Evolutionary conservation across 1,284 basidiomycete species (phyloP).

Genomic region (Inonotus hispidus): DNA sequence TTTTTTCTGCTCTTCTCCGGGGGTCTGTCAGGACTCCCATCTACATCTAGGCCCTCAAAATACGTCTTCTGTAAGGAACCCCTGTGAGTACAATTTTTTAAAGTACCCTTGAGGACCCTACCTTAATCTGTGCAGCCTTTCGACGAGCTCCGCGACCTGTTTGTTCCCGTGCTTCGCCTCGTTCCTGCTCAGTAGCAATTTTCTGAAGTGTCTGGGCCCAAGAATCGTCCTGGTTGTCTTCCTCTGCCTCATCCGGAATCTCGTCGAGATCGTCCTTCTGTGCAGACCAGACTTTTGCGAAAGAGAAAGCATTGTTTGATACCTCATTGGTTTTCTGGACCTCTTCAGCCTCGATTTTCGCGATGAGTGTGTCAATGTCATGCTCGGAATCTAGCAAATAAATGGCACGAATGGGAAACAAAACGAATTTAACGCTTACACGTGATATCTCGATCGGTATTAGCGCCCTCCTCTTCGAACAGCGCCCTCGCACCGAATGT

Average conservation of each 20-base stretch:
- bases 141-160: slow-evolving; percentile 69
- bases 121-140: slow-evolving; percentile 49
- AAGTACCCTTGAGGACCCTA: slow-evolving; percentile 4
- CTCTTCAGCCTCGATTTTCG: slow-evolving; percentile 74
- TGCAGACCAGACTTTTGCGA: slow-evolving; percentile 86
- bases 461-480: slow-evolving; percentile 51
- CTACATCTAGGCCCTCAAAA: slow-evolving; percentile 15
- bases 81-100: background rate
- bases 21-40: slow-evolving; percentile 18
- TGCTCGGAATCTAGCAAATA: slow-evolving; percentile 59
- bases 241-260: slow-evolving; percentile 43
- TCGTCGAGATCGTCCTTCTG: slow-evolving; percentile 68
- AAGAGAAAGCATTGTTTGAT: slow-evolving; percentile 56
- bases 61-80: slow-evolving; percentile 5
- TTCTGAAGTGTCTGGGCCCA: slow-evolving; percentile 72
- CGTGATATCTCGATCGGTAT: slow-evolving; percentile 50
- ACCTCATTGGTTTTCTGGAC: slow-evolving; percentile 40
- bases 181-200: slow-evolving; percentile 50
- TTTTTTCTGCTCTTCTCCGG: slow-evolving; percentile 5
- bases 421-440: slow-evolving; percentile 44
- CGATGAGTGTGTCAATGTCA: slow-evolving; percentile 78
- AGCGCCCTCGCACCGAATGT: slow-evolving; percentile 79
- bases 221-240: slow-evolving; percentile 56
- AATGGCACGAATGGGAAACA: background rate
- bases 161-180: slow-evolving; percentile 42